These are phyloP conservation scores for Solanum raphanifolium DNA, from an alignment of 257 asterid genomes.

Conservation along the genomic window DNA sequence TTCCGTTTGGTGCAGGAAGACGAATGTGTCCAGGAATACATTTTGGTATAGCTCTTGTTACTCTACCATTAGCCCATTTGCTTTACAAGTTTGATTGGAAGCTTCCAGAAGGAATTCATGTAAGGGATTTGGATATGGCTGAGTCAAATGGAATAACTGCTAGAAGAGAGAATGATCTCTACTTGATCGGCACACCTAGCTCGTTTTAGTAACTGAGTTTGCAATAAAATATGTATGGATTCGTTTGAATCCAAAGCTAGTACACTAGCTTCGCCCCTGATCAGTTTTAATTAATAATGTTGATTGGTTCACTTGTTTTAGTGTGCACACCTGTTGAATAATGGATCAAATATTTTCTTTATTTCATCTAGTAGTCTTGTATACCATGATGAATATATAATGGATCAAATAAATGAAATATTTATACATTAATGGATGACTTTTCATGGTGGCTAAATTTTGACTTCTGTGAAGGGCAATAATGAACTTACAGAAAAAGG, in stretches of 20 bases:
- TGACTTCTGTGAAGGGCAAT: not conserved
- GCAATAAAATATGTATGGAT: not conserved
- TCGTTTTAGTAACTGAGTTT: not conserved
- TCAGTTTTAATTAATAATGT: not conserved
- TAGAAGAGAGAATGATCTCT: not conserved
- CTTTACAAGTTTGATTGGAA: slow-evolving; percentile 8
- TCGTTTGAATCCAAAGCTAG: not conserved
- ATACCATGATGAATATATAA: not conserved
- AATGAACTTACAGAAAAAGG: not conserved
- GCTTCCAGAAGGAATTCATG: not conserved
- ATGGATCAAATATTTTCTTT: not conserved
- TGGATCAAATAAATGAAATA: not conserved
- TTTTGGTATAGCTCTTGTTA: not conserved
- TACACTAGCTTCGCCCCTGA: no score
- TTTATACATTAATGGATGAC: not conserved
- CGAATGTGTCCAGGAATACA: not conserved
- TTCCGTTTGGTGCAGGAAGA: not conserved
- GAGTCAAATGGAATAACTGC: not conserved
- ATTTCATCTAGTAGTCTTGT: not conserved
- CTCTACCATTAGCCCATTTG: slow-evolving; percentile 1
- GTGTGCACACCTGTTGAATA: not conserved
- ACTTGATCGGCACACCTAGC: not conserved
- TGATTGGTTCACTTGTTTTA: not conserved
- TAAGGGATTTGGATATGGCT: not conserved
- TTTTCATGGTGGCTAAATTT: not conserved